Evolutionary conservation across 805 yeast genomes (phyloP).

Genomic region (Millerozyma miso): DNA sequence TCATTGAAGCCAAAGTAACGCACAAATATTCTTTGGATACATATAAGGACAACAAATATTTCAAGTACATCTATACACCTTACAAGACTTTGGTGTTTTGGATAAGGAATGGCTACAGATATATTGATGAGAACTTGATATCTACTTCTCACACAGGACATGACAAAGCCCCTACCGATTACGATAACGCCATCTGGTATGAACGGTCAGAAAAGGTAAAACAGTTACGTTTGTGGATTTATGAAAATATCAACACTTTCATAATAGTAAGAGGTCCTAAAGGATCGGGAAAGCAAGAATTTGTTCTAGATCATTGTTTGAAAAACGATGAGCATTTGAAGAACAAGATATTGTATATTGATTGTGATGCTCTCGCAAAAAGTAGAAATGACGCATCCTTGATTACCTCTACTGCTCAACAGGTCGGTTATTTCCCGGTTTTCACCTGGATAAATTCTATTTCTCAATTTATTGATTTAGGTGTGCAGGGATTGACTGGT

Average conservation of each 20-base stretch:
- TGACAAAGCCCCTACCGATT: constrained; percentile 12
- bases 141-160: constrained; percentile 8
- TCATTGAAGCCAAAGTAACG: constrained; percentile 69
- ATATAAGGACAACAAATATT: constrained; percentile 32
- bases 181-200: constrained; percentile 48
- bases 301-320: constrained; percentile 67
- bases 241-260: constrained; percentile 86
- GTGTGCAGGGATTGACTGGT: constrained; percentile 86
- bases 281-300: constrained; percentile 88
- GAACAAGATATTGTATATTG: constrained; percentile 58
- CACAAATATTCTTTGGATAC: constrained; percentile 51
- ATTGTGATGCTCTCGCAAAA: constrained; percentile 73
- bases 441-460: constrained; percentile 88
- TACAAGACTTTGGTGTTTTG: constrained; percentile 19
- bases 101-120: constrained; percentile 31
- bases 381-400: constrained; percentile 70
- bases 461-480: constrained; percentile 75
- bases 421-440: constrained; percentile 87
- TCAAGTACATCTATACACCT: constrained; percentile 25
- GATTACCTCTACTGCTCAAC: constrained; percentile 62
- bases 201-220: constrained; percentile 67
- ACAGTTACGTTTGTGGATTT: constrained; percentile 72
- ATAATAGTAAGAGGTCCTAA: constrained; percentile 88
- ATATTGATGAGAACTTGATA: constrained; percentile 24
- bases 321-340: constrained; percentile 42